phyloP scores from a whole-genome alignment of 1,284 basidiomycete species.

The Blastosporella zonata region DNA sequence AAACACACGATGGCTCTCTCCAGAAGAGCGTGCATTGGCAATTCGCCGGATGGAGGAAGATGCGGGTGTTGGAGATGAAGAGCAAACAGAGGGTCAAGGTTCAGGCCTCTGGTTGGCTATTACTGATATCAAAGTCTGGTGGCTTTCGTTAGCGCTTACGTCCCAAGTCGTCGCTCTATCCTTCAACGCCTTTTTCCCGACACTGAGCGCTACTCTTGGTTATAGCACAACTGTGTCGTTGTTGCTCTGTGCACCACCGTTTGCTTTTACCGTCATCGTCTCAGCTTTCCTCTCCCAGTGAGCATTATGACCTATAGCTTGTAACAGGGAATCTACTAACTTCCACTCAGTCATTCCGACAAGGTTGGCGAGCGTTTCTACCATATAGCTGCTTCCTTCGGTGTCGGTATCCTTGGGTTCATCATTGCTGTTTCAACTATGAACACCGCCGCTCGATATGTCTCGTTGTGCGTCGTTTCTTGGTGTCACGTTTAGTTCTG shows the following conservation, averaged over 20 bases:
- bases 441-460: slow-evolving; percentile 65
- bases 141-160: slow-evolving; percentile 55
- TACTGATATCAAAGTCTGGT: slow-evolving; percentile 74
- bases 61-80: slow-evolving; percentile 46
- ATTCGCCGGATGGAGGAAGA: slow-evolving; percentile 74
- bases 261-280: slow-evolving; percentile 62
- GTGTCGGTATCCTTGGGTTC: slow-evolving; percentile 69
- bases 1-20: slow-evolving; percentile 54
- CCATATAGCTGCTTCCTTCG: slow-evolving; percentile 55
- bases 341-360: slow-evolving; percentile 63
- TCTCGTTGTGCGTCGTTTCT: slow-evolving; percentile 54
- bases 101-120: slow-evolving; percentile 58
- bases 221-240: slow-evolving; percentile 64
- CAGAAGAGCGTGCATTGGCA: slow-evolving; percentile 64
- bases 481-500: not conserved
- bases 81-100: slow-evolving; percentile 25
- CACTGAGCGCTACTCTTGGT: slow-evolving; percentile 65
- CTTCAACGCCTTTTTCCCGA: slow-evolving; percentile 71
- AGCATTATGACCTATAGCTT: not conserved
- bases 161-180: slow-evolving; percentile 57
- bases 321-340: not conserved
- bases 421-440: slow-evolving; percentile 69
- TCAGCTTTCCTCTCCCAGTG: slow-evolving; percentile 50
- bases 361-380: slow-evolving; percentile 60
- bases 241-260: slow-evolving; percentile 76